phyloP scores from a whole-genome alignment of 73 alveolate species.

The Tetrahymena thermophila region DNA sequence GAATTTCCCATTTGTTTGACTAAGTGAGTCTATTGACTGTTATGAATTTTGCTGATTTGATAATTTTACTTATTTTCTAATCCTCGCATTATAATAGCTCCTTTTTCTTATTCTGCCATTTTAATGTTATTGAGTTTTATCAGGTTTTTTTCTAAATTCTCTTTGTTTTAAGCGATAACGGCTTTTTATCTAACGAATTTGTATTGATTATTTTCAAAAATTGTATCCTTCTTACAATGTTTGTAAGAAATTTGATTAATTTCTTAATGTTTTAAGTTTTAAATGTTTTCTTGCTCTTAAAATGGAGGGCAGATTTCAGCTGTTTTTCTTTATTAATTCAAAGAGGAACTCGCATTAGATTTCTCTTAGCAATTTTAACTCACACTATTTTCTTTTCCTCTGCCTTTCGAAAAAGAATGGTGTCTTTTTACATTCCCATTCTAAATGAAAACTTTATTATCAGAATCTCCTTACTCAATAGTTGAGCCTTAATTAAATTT shows the following conservation, averaged over 20 bases:
- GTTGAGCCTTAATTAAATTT: background rate
- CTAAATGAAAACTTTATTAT: background rate
- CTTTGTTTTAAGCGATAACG: background rate
- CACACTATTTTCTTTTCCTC: background rate
- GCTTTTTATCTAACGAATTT: background rate
- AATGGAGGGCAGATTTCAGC: background rate
- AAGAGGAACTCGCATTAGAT: background rate
- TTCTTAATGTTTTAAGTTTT: background rate
- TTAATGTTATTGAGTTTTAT: background rate
- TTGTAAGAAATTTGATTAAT: background rate
- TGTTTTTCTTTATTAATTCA: background rate
- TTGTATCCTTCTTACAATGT: background rate
- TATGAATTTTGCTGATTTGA: background rate
- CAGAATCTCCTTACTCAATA: background rate
- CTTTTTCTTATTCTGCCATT: background rate
- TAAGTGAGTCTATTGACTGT: background rate
- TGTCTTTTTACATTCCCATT: background rate
- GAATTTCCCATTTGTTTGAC: background rate
- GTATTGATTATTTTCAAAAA: background rate
- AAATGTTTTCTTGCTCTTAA: background rate
- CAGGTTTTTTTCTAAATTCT: background rate
- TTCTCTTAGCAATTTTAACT: background rate
- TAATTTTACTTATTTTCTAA: background rate
- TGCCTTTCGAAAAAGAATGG: background rate
- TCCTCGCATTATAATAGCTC: background rate